Percentiles rank a stretch among this genome's conserved stretches.
phyloP scores from a whole-genome alignment of 1,139 yeast species.

The Candida mesenterica region DNA sequence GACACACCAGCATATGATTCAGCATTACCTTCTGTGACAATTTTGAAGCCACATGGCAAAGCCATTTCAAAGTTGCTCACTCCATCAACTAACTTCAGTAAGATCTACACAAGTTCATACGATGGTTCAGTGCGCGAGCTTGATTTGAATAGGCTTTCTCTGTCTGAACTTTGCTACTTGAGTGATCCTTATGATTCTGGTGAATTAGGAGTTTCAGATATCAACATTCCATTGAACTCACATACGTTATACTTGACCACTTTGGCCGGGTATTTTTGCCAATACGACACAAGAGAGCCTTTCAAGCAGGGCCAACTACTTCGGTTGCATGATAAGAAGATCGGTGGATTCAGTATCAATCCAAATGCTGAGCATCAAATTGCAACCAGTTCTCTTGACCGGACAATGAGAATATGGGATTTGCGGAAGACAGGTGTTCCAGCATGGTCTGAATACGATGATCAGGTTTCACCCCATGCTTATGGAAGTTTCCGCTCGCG shows the following conservation, averaged over 20 bases:
- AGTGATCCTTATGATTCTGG: slow-evolving; percentile 46
- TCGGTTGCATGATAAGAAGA: slow-evolving; percentile 81
- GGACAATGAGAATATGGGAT: slow-evolving; percentile 86
- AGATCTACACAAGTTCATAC: slow-evolving; percentile 70
- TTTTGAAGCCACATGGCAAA: slow-evolving; percentile 73
- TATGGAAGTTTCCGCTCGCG: slow-evolving; percentile 70
- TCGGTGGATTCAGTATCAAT: slow-evolving; percentile 81
- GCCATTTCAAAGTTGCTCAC: slow-evolving; percentile 65
- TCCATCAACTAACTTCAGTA: slow-evolving; percentile 48
- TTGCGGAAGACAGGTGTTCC: slow-evolving; percentile 53
- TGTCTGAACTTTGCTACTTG: slow-evolving; percentile 56
- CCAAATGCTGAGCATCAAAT: slow-evolving; percentile 60
- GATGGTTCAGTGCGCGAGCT: slow-evolving; percentile 81
- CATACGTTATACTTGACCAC: slow-evolving; percentile 72
- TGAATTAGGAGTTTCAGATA: slow-evolving; percentile 61
- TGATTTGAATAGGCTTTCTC: slow-evolving; percentile 60
- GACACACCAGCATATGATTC: slow-evolving; percentile 17
- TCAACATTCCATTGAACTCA: slow-evolving; percentile 47
- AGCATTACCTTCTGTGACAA: slow-evolving; percentile 52
- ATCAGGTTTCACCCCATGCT: slow-evolving; percentile 46
- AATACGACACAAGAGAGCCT: slow-evolving; percentile 61
- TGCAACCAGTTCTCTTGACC: slow-evolving; percentile 85
- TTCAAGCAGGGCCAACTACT: slow-evolving; percentile 34
- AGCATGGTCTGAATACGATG: slow-evolving; percentile 37
- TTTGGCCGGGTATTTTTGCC: slow-evolving; percentile 71